These are phyloP conservation scores for Fonsecaea multimorphosa DNA, from an alignment of 2,329 filamentous ascomycete genomes.

Conservation along the genomic window DNA sequence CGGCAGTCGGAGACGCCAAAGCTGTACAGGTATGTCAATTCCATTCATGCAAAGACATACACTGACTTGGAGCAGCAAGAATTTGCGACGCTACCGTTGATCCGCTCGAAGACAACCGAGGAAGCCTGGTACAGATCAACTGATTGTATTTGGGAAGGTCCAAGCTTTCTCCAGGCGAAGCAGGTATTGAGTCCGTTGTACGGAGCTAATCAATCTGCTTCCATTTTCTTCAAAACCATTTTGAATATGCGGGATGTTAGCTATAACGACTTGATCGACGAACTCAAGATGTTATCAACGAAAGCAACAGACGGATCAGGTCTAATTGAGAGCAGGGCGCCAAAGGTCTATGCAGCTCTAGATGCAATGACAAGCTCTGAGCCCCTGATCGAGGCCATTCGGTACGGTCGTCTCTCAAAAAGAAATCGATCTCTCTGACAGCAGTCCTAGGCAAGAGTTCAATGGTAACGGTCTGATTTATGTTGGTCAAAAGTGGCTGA, in stretches of 20 bases:
- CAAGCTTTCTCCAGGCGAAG: conserved; percentile 21
- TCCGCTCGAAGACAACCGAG: conserved; percentile 9
- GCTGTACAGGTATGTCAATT: conserved; percentile 18
- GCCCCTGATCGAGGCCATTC: conserved; percentile 13
- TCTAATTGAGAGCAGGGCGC: not conserved
- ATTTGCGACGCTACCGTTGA: conserved; percentile 11
- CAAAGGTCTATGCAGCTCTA: conserved; percentile 13
- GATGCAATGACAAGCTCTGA: conserved; percentile 17
- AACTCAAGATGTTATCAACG: conserved; percentile 21
- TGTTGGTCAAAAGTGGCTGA: conserved; percentile 20
- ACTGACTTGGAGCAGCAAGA: conserved; percentile 18
- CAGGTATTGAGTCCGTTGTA: conserved; percentile 22
- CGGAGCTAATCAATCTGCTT: conserved; percentile 16
- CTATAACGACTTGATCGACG: conserved; percentile 24
- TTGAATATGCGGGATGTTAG: conserved; percentile 21
- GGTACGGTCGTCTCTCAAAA: conserved; percentile 12
- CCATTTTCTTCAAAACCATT: conserved; percentile 27
- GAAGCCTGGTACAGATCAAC: conserved; percentile 23
- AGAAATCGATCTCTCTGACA: not conserved
- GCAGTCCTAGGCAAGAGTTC: conserved; percentile 19
- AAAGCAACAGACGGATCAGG: not conserved
- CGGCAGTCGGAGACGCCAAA: conserved; percentile 13
- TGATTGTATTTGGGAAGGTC: conserved; percentile 31
- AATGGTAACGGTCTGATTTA: conserved; percentile 16
- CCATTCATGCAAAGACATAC: not conserved